Evolutionary conservation across 352 stramenopile species (phyloP), one percentile per base, ranked within the genome.

Genomic region (Phytophthora uliginosa): DNA sequence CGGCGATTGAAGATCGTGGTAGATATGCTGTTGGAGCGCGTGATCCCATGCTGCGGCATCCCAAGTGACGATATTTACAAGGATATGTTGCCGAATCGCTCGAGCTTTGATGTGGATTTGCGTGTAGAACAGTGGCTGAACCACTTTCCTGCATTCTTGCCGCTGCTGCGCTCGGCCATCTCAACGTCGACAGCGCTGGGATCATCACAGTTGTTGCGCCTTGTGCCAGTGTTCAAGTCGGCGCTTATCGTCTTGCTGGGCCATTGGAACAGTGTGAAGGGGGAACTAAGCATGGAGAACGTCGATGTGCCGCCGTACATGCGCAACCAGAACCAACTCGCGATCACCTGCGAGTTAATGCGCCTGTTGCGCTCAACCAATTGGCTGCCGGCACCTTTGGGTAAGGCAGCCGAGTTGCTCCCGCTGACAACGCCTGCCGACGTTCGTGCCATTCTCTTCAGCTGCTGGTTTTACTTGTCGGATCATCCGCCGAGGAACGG

Each of bases 181-280:
- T 59, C 75, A n/a, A 77, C 73, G 9, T 80, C 77, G 0, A 76
- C 72, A 20, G 77, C 75, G 0, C 63, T 90, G 3, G 62, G 75
- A 1, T 88, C 85, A 8, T 78, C 60, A 5, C 82, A 92, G 53
- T 48, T 81, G 51, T 55, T 90, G 22, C 88, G 86, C 1, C 78
- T 93, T 10, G 70, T 94, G n/a, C 85, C 86, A 2, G 67, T 96
- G 52, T 74, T 96, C 64, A 96, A 96, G 54, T 89, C 88, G 7
- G 75, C 83, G 12, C 63, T 96, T 6, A 82, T 95, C 15, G 89
- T 96, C 24, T 71, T 94, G 5, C 18, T 96, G 9, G 85, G 88
- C 2, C 86, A 95, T 59, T 96, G 89, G 89, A 94, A 96, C 76
- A 93, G 86, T 45, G 81, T 93, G 33, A 94, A 94, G 42, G 85